phyloP scores from a whole-genome alignment of 2,329 filamentous ascomycete species.

The Aspergillus tamarii region DNA sequence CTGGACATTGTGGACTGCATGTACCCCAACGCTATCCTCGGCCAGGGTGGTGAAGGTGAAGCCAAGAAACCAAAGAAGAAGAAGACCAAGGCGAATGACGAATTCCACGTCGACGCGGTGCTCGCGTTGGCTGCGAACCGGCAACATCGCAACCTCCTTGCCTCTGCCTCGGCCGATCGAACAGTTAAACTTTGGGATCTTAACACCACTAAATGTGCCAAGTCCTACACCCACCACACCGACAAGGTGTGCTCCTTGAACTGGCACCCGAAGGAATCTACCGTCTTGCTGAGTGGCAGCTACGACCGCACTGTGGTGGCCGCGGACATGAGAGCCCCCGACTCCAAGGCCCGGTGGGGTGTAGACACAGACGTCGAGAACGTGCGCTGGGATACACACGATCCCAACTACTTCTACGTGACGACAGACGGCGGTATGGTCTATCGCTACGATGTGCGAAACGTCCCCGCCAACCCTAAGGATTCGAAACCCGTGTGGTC shows the following conservation, averaged over 20 bases:
- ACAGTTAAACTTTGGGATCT: constrained; percentile 98
- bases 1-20: constrained; percentile 95
- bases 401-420: constrained; percentile 91
- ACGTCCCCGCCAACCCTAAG: constrained; percentile 71
- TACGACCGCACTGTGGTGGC: constrained; percentile 94
- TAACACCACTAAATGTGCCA: constrained; percentile 86
- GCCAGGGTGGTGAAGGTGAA: constrained; percentile 62
- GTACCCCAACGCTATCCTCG: constrained; percentile 96
- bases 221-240: constrained; percentile 93
- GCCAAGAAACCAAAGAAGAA: constrained; percentile 78
- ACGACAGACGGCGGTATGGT: constrained; percentile 90
- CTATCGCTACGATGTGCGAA: constrained; percentile 87
- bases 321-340: constrained; percentile 94
- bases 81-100: constrained; percentile 85
- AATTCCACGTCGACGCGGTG: constrained; percentile 92
- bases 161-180: constrained; percentile 93
- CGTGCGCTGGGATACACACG: constrained; percentile 89
- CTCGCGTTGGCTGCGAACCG: constrained; percentile 89
- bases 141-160: constrained; percentile 89
- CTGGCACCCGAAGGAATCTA: constrained; percentile 88
- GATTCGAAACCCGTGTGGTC: constrained; percentile 88
- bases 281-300: constrained; percentile 85
- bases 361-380: constrained; percentile 96
- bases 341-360: constrained; percentile 82
- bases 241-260: constrained; percentile 97